Evolutionary conservation across 2,329 filamentous ascomycete genomes (phyloP).

Genomic region (Hymenoscyphus fructigenus): DNA sequence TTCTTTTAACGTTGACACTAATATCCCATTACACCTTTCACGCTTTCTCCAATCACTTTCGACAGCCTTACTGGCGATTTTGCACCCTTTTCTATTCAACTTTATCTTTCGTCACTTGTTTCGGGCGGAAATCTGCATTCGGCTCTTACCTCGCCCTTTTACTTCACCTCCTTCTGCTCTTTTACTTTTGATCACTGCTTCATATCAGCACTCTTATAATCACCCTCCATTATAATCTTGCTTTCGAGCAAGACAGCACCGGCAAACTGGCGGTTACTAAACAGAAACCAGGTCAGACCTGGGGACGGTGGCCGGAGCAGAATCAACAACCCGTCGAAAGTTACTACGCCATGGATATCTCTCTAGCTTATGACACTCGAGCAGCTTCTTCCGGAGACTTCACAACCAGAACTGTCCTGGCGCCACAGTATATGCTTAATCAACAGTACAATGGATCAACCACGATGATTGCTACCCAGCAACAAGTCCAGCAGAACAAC

Average conservation of each 20-base stretch:
- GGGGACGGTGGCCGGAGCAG: constrained; percentile 55
- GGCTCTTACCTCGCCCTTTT: not conserved
- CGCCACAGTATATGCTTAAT: constrained; percentile 49
- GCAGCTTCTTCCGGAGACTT: constrained; percentile 38
- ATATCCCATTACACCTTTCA: not conserved
- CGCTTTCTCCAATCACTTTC: not conserved
- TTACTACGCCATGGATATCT: constrained; percentile 43
- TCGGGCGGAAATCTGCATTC: constrained; percentile 31
- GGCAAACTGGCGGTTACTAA: constrained; percentile 49
- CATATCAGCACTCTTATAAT: not conserved
- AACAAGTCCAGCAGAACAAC: constrained; percentile 38
- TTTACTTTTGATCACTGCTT: not conserved
- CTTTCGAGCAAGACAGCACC: constrained; percentile 36
- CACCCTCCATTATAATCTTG: constrained; percentile 29
- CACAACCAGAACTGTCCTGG: constrained; percentile 43
- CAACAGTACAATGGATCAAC: constrained; percentile 46
- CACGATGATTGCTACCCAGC: constrained; percentile 42
- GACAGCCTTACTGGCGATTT: constrained; percentile 1
- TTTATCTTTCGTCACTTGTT: constrained; percentile 4
- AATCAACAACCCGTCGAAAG: constrained; percentile 31
- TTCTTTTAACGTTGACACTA: not conserved
- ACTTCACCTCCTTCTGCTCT: not conserved
- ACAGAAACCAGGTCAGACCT: constrained; percentile 48
- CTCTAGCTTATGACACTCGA: constrained; percentile 50
- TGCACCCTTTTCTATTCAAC: not conserved